Evolutionary conservation across 2,329 filamentous ascomycete genomes (phyloP).

Genomic region (Trichoderma aggressivum): DNA sequence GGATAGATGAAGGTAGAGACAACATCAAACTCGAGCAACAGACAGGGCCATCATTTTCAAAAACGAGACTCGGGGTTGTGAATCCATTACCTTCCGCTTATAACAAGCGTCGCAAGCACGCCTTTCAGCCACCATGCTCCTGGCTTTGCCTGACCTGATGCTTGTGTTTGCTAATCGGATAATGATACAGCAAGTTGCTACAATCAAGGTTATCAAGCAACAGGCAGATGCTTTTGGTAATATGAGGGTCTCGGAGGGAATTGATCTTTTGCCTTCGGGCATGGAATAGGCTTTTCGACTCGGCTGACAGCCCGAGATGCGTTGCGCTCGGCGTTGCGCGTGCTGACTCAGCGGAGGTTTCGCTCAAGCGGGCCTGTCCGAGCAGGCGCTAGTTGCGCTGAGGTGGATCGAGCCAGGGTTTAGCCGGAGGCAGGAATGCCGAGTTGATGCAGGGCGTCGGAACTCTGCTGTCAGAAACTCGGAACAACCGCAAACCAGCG

Average conservation of each 20-base stretch:
- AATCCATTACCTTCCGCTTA: constrained; percentile 42
- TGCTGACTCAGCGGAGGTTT: constrained; percentile 12
- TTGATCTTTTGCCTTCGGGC: background rate
- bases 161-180: background rate
- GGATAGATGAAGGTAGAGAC: no score
- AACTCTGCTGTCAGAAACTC: background rate
- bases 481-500: background rate
- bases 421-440: background rate
- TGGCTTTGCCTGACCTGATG: background rate
- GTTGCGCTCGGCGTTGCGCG: background rate
- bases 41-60: background rate
- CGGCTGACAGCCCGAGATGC: background rate
- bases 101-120: constrained; percentile 49
- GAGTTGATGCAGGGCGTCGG: constrained; percentile 1
- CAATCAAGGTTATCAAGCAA: background rate
- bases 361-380: constrained; percentile 8
- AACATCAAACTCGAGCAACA: no score
- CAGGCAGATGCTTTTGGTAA: background rate
- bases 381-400: background rate
- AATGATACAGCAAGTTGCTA: background rate
- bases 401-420: background rate
- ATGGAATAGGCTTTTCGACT: background rate
- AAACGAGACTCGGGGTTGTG: background rate
- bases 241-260: constrained; percentile 1
- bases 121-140: constrained; percentile 20